These are phyloP conservation scores for Zygotorulaspora sp. DNA, from an alignment of 805 yeast genomes.

Conservation along the genomic window DNA sequence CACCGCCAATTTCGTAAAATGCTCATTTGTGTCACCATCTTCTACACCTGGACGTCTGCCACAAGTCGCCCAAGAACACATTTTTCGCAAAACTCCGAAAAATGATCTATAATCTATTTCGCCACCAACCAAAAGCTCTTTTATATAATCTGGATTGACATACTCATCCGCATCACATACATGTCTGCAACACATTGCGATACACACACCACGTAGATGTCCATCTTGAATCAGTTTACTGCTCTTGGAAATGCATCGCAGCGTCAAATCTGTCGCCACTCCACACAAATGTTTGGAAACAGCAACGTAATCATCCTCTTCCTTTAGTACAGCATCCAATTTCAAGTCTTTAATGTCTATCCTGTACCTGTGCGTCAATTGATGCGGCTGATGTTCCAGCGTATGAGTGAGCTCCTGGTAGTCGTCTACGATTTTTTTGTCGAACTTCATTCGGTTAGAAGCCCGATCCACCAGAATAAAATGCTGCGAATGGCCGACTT, in stretches of 20 bases:
- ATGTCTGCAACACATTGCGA: slow-evolving; percentile 94
- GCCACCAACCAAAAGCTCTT: slow-evolving; percentile 35
- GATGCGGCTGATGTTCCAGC: slow-evolving; percentile 27
- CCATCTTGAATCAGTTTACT: slow-evolving; percentile 15
- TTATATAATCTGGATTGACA: slow-evolving; percentile 26
- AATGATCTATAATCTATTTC: slow-evolving; percentile 28
- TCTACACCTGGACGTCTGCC: slow-evolving; percentile 47
- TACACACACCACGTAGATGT: slow-evolving; percentile 53
- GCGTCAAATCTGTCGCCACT: slow-evolving; percentile 84
- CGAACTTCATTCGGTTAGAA: slow-evolving; percentile 73
- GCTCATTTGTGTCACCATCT: slow-evolving; percentile 37
- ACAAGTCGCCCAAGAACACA: slow-evolving; percentile 87
- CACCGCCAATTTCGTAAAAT: slow-evolving; percentile 43
- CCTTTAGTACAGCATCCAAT: slow-evolving; percentile 43
- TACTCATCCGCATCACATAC: slow-evolving; percentile 57
- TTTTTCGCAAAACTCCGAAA: slow-evolving; percentile 50
- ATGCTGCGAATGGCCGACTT: slow-evolving; percentile 20
- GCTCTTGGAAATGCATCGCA: slow-evolving; percentile 53
- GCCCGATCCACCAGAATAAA: slow-evolving; percentile 73
- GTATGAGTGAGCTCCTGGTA: slow-evolving; percentile 12
- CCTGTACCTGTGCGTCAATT: slow-evolving; percentile 31
- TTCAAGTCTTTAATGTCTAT: slow-evolving; percentile 77
- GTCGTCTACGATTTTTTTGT: slow-evolving; percentile 60
- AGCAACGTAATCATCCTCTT: slow-evolving; percentile 42
- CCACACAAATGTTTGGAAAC: slow-evolving; percentile 91